phyloP scores from a whole-genome alignment of 805 yeast genomes.

The Ascoidea tarda region DNA sequence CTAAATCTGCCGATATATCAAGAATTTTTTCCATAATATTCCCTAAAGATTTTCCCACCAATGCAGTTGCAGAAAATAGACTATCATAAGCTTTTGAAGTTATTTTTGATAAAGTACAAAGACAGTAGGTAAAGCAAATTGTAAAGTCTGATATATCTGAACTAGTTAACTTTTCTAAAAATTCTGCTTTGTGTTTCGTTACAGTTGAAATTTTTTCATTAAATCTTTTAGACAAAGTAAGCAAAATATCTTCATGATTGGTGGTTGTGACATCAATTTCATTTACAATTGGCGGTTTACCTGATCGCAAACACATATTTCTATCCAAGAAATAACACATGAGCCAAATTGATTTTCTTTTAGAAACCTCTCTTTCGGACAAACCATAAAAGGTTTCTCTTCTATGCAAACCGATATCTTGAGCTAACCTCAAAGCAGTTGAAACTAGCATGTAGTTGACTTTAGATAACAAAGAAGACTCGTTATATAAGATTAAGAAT shows the following conservation, averaged over 20 bases:
- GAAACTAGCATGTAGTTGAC: slow-evolving; percentile 26
- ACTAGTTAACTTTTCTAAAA: neutral
- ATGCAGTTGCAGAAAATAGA: slow-evolving; percentile 1
- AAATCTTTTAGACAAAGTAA: neutral
- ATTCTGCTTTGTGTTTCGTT: neutral
- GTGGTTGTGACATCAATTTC: slow-evolving; percentile 23
- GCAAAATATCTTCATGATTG: neutral
- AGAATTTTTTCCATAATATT: neutral
- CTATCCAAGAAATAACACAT: slow-evolving; percentile 31
- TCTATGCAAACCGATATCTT: slow-evolving; percentile 43
- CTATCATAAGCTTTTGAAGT: slow-evolving; percentile 1
- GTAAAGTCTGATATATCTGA: neutral
- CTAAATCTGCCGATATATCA: neutral
- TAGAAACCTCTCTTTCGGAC: slow-evolving; percentile 20
- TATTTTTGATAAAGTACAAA: neutral
- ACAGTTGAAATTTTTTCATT: neutral
- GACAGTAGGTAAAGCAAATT: neutral
- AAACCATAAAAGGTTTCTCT: slow-evolving; percentile 27
- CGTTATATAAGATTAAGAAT: slow-evolving; percentile 25
- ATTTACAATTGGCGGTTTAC: slow-evolving; percentile 33
- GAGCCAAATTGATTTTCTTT: slow-evolving; percentile 34
- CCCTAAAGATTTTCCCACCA: neutral
- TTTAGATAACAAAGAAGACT: slow-evolving; percentile 24
- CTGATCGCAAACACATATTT: slow-evolving; percentile 28
- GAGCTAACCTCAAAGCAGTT: slow-evolving; percentile 37